Base-by-base conservation (phyloP, 805 yeast genomes). In the Metschnikowia henanensis region DNA sequence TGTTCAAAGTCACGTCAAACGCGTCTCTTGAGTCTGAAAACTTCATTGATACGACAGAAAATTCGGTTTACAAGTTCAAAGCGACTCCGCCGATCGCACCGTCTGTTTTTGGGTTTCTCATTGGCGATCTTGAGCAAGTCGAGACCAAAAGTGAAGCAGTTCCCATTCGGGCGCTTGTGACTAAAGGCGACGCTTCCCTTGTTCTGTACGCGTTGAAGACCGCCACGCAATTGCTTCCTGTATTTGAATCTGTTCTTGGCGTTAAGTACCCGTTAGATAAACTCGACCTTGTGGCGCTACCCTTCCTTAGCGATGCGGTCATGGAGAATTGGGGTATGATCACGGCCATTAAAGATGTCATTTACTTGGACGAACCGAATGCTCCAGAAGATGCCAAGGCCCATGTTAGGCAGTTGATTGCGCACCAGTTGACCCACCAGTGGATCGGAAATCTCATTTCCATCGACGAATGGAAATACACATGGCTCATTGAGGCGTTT, bases 281-380 rank as follows among this genome's bases (percentile, higher is more conserved):
- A 52, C 62, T 87, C 20, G 94, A 86, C 57, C 64, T 87, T 36
- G 77, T 82, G 4, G 77, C 86, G 1, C 60, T 87, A 7, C 94
- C 94, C 8, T 83, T 81, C 53, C 66, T 87, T 43, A 73, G 80
- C 22, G 92, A 85, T 58, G 86, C 87, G 46, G 95, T 87, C 2
- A 86, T 84, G 81, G 95, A 87, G 59, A 85, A 86, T 59, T 82
- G 84, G 78, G 86, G 88, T 3, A 63, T 84, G 64, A 72, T 87
- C 39, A 77, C 84, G 2, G 70, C 83, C 6, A 74, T 81, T 41
- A 73, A 77, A 39, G 73, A 75, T 35, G 82, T 80, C 50, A 42
- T 70, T 10, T 53, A 64, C 20, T 29, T 61, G 15, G 58, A 59
- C 31, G 64, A 59, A n/a, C 4, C 28, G 2, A 30, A 41, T 0